These are phyloP conservation scores for Mesembryanthemum crystallinum DNA, from an alignment of 148 eudicot species.

Conservation along the genomic window DNA sequence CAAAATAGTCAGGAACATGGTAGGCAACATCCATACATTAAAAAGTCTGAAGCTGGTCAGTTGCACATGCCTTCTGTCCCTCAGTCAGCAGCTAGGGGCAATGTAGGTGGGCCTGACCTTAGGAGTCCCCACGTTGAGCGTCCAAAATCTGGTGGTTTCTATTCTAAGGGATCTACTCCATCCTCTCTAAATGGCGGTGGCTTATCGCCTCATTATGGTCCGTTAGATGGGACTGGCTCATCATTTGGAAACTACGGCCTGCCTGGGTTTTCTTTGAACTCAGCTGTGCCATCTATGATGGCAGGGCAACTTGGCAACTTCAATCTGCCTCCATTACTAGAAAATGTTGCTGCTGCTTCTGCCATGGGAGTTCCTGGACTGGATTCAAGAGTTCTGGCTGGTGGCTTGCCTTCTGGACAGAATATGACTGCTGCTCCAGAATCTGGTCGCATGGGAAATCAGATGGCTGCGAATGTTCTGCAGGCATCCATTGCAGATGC, in stretches of 20 bases:
- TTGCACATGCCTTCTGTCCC: constrained; percentile 42
- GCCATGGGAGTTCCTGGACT: constrained; percentile 59
- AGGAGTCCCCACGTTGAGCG: constrained; percentile 50
- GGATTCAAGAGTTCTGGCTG: constrained; percentile 60
- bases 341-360: constrained; percentile 74
- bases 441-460: constrained; percentile 50
- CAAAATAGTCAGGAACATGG: constrained; percentile 47
- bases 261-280: constrained; percentile 64
- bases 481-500: constrained; percentile 70
- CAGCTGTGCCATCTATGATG: constrained; percentile 57
- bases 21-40: constrained; percentile 50
- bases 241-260: constrained; percentile 58
- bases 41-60: constrained; percentile 48
- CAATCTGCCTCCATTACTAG: constrained; percentile 74
- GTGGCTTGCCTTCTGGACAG: constrained; percentile 41
- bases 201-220: constrained; percentile 54
- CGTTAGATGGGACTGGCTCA: constrained; percentile 51
- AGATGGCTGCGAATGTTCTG: constrained; percentile 47
- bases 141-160: constrained; percentile 41
- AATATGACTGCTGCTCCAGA: constrained; percentile 40
- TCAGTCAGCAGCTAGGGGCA: constrained; percentile 38
- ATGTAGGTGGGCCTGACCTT: constrained; percentile 38
- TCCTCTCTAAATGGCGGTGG: constrained; percentile 45
- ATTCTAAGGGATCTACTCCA: constrained; percentile 50
- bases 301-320: constrained; percentile 53